phyloP scores from a whole-genome alignment of 2,329 filamentous ascomycete genomes.

The Cladorrhinum sp. region DNA sequence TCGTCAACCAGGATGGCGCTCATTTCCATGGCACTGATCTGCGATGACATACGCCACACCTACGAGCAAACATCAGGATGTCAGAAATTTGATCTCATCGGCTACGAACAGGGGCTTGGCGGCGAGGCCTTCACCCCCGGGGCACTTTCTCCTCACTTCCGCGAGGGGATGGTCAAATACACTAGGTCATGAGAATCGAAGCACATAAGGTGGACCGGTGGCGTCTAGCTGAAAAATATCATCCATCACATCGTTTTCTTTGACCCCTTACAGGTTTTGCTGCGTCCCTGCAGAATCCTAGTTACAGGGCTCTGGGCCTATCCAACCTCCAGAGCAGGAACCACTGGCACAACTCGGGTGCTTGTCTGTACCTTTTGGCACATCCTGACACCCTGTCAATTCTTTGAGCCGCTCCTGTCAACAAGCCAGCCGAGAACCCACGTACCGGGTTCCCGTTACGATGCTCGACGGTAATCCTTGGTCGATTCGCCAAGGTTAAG shows the following conservation, averaged over 20 bases:
- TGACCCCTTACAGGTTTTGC: neutral
- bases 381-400: neutral
- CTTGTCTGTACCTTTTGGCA: neutral
- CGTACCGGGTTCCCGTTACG: neutral
- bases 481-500: neutral
- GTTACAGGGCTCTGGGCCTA: neutral
- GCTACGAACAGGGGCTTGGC: neutral
- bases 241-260: neutral
- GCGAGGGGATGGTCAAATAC: neutral
- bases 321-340: neutral
- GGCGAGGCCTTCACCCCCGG: neutral
- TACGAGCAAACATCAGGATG: neutral
- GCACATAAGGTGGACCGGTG: neutral
- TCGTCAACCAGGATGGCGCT: too few species aligned
- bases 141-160: neutral
- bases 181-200: neutral
- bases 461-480: neutral
- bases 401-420: neutral
- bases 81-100: neutral
- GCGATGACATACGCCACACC: neutral
- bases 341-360: neutral
- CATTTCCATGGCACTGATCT: neutral
- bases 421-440: neutral
- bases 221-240: neutral
- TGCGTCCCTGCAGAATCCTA: neutral